phyloP scores from a whole-genome alignment of 306 rosid genomes.

The Luffa aegyptiaca region DNA sequence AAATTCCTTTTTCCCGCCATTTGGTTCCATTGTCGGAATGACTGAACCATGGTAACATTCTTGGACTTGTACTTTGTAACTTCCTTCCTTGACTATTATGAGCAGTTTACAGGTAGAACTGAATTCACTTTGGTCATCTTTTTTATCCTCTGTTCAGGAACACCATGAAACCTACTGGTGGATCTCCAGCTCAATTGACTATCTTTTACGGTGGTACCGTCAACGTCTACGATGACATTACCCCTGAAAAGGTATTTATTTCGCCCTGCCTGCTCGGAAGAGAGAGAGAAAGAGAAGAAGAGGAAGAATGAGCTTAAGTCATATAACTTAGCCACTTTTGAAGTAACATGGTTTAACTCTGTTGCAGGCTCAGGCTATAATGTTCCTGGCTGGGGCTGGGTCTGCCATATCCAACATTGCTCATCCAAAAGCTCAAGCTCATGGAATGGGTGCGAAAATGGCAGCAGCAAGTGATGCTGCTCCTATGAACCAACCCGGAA shows the following conservation, averaged over 20 bases:
- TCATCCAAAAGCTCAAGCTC: constrained; percentile 38
- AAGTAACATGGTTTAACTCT: neutral
- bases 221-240: constrained; percentile 60
- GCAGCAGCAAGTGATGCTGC: constrained; percentile 26
- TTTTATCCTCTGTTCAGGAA: constrained; percentile 19
- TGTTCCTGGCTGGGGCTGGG: constrained; percentile 64
- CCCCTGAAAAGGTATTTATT: constrained; percentile 59
- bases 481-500: constrained; percentile 33
- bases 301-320: neutral
- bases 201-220: constrained; percentile 81
- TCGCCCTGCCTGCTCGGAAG: neutral
- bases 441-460: constrained; percentile 37
- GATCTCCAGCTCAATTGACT: constrained; percentile 59
- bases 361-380: constrained; percentile 80
- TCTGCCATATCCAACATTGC: constrained; percentile 25
- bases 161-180: constrained; percentile 39
- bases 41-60: constrained; percentile 48
- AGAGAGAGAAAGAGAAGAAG: too few species aligned
- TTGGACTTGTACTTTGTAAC: neutral
- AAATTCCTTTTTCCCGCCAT: constrained; percentile 26
- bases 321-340: neutral
- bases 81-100: neutral
- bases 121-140: neutral
- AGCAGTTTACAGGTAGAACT: neutral
- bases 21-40: constrained; percentile 37